Conservation (phyloP, 2,329 filamentous ascomycete genomes). For the Apiospora aurea region DNA sequence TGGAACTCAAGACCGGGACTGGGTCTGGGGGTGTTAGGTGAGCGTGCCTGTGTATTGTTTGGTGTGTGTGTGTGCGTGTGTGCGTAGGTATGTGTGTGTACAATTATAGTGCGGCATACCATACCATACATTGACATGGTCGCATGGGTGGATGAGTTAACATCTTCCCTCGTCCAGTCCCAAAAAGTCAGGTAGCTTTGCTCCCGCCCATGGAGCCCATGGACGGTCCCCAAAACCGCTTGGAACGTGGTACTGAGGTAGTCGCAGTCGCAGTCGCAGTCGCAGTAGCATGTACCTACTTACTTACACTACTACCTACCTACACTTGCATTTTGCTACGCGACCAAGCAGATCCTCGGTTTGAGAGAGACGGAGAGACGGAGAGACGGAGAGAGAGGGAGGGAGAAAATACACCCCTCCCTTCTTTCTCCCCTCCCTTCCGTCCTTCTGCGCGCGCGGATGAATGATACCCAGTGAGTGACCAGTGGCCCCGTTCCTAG, state of each 20-base stretch:
- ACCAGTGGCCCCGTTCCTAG: conserved; percentile 8
- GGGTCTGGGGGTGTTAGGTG: conserved; percentile 15
- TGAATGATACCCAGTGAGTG: conserved; percentile 6
- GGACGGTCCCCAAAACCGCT: not conserved
- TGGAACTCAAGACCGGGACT: conserved; percentile 17
- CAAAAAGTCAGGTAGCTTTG: conserved; percentile 19
- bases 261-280: too few relatives aligned
- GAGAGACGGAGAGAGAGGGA: too few relatives aligned
- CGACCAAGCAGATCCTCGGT: conserved; percentile 12
- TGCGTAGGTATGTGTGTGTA: not conserved
- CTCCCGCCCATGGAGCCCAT: conserved; percentile 11
- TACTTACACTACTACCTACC: too few relatives aligned
- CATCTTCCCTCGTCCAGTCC: conserved; percentile 14
- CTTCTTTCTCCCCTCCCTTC: not conserved
- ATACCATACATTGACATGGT: not conserved
- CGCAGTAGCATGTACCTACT: not conserved
- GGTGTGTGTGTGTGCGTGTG: not conserved
- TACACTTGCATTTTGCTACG: not conserved
- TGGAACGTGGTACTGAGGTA: conserved; percentile 13
- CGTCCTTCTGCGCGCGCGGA: not conserved
- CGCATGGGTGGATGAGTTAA: conserved; percentile 10
- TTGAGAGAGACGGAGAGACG: not conserved
- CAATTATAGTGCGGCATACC: conserved; percentile 14
- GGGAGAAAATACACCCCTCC: not conserved
- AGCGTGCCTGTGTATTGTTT: not conserved